phyloP scores from a whole-genome alignment of 2,329 filamentous ascomycete genomes.

The Xylaria sp. region DNA sequence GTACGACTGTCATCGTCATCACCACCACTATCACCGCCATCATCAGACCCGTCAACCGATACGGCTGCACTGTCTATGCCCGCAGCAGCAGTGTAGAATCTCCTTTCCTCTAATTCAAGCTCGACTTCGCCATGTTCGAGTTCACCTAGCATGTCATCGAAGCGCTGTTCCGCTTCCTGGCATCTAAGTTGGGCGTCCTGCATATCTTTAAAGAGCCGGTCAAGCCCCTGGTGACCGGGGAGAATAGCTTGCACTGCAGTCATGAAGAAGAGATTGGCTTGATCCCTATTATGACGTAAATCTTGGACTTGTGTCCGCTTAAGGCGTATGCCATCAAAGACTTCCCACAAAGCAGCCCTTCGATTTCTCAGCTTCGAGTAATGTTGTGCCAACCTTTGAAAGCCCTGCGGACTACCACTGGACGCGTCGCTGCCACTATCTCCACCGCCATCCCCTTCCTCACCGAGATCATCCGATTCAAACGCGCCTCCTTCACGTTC shows the following conservation, averaged over 20 bases:
- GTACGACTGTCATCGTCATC: slow-evolving; percentile 20
- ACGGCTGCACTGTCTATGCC: slow-evolving; percentile 13
- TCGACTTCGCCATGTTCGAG: slow-evolving; percentile 29
- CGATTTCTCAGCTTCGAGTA: slow-evolving; percentile 23
- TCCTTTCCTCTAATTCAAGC: slow-evolving; percentile 28
- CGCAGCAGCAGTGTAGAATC: slow-evolving; percentile 31
- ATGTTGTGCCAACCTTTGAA: slow-evolving; percentile 24
- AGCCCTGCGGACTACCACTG: slow-evolving; percentile 4
- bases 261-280: slow-evolving; percentile 33
- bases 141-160: slow-evolving; percentile 34
- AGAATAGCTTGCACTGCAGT: slow-evolving; percentile 29
- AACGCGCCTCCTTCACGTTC: slow-evolving; percentile 14
- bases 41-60: slow-evolving; percentile 16
- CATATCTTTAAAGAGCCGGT: slow-evolving; percentile 31
- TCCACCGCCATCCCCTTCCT: slow-evolving; percentile 8
- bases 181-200: slow-evolving; percentile 23
- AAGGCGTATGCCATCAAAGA: slow-evolving; percentile 25
- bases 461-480: slow-evolving; percentile 9
- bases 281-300: slow-evolving; percentile 29
- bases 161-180: slow-evolving; percentile 32
- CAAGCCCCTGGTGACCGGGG: slow-evolving; percentile 21
- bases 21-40: slow-evolving; percentile 18
- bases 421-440: slow-evolving; percentile 11
- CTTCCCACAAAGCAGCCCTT: slow-evolving; percentile 23
- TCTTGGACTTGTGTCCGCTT: slow-evolving; percentile 26